Base-by-base conservation (phyloP, 2,329 filamentous ascomycete genomes). In the Sporothrix brunneoviolacea region DNA sequence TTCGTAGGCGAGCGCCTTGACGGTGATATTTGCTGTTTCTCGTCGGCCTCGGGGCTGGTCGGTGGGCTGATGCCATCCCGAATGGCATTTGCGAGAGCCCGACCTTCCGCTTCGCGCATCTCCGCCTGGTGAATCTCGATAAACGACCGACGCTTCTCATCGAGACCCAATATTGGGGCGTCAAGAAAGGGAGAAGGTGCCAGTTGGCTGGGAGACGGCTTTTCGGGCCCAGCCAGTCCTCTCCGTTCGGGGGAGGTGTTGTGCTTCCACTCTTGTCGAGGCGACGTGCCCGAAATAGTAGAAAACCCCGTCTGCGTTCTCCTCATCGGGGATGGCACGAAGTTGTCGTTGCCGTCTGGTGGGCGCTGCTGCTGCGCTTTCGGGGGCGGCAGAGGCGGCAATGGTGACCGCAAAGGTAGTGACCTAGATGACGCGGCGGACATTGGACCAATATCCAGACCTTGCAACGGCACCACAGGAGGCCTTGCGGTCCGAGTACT, bases 31-130 rank as follows among this genome's bases (percentile, higher is more conserved):
- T 48, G 35, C 13, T 27, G 24, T 36, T 51, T 50, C 54, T 49
- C 37, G 52, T 58, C 41, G 48, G 45, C 39, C 57, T 59, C 52
- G n/a, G 56, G 56, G 18, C 56, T 60, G 5, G 55, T 52, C 4
- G 57, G 54, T 63, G 57, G 54, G 66, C 54, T 59, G 64, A 61
- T 24, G 54, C 57, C 54, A 59, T 64, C 37, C 30, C 70, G 66
- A 13, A 68, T 61, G 6, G 77, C 77, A 52, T 77, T 71, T 8
- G 77, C 72, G 55, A 84, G 74, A 8, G 78, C 80, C 58, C 71
- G 70, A 3, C 77, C 80, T 61, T 84, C 81, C 5, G 75, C 79
- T 58, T 76, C 67, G 33, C 79, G 73, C 74, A 83, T 82, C 60
- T 83, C 70, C 4, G 78, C 78, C 59, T 74, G 76, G 56, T 77